These are phyloP conservation scores for Plasmodium berghei DNA, from an alignment of 169 alveolate species.

Conservation along the genomic window DNA sequence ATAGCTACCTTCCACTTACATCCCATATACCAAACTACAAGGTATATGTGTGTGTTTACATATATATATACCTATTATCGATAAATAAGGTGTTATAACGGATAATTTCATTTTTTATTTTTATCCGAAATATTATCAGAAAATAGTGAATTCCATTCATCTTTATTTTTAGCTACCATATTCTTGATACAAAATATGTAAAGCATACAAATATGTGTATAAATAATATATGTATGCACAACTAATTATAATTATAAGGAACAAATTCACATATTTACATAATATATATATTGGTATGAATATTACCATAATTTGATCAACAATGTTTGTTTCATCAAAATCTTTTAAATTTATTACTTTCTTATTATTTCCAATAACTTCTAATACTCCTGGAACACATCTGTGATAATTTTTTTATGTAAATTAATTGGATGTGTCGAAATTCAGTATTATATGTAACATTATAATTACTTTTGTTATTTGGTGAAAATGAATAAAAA, in stretches of 20 bases:
- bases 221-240: neutral
- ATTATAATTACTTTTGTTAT: too few relatives aligned
- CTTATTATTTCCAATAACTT: constrained; percentile 27
- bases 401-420: neutral
- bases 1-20: too few relatives aligned
- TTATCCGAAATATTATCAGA: constrained; percentile 5
- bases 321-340: constrained; percentile 17
- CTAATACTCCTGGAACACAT: constrained; percentile 31
- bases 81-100: neutral
- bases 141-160: constrained; percentile 43
- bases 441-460: too few relatives aligned
- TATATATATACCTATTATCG: neutral
- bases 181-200: constrained; percentile 21
- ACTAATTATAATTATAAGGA: neutral
- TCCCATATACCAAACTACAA: too few relatives aligned
- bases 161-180: constrained; percentile 24
- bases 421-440: too few relatives aligned
- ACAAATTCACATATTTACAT: neutral
- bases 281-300: neutral
- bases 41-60: too few relatives aligned
- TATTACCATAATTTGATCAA: constrained; percentile 44
- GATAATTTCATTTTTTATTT: neutral
- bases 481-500: neutral
- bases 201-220: neutral
- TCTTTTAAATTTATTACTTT: constrained; percentile 35